phyloP scores from a whole-genome alignment of 2,329 filamentous ascomycete genomes.

The Talaromyces sp. region DNA sequence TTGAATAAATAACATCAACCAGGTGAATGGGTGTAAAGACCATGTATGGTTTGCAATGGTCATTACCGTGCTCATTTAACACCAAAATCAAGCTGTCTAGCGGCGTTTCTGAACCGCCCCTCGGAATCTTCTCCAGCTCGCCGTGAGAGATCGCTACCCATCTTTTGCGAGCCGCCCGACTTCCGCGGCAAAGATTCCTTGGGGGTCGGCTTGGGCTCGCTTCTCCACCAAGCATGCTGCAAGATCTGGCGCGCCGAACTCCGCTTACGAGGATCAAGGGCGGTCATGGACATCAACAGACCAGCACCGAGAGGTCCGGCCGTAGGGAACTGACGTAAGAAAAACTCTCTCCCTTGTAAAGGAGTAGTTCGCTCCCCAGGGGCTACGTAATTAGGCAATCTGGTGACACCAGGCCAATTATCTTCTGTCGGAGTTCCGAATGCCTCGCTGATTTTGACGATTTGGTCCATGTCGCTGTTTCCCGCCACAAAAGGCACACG shows the following conservation, averaged over 20 bases:
- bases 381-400: constrained; percentile 75
- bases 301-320: constrained; percentile 82
- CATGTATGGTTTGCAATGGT: neutral
- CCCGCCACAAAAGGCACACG: constrained; percentile 80
- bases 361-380: constrained; percentile 58
- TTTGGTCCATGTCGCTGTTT: constrained; percentile 80
- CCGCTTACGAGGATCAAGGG: constrained; percentile 80
- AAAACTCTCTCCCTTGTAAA: constrained; percentile 64
- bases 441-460: constrained; percentile 76
- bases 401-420: constrained; percentile 88
- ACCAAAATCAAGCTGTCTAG: constrained; percentile 77
- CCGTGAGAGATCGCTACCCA: constrained; percentile 78
- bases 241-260: constrained; percentile 75
- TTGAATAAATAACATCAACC: neutral
- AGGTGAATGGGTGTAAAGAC: neutral
- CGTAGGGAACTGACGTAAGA: constrained; percentile 71
- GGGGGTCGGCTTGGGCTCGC: constrained; percentile 75
- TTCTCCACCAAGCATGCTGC: constrained; percentile 80
- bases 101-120: constrained; percentile 65
- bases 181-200: constrained; percentile 80
- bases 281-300: constrained; percentile 78
- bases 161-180: constrained; percentile 66
- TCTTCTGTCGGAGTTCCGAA: constrained; percentile 91
- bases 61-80: constrained; percentile 20
- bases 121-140: constrained; percentile 69